Evolutionary conservation across 495 filamentous ascomycete genomes (phyloP), one percentile per base, ranked within the genome.

Genomic region (Daldinia loculata): DNA sequence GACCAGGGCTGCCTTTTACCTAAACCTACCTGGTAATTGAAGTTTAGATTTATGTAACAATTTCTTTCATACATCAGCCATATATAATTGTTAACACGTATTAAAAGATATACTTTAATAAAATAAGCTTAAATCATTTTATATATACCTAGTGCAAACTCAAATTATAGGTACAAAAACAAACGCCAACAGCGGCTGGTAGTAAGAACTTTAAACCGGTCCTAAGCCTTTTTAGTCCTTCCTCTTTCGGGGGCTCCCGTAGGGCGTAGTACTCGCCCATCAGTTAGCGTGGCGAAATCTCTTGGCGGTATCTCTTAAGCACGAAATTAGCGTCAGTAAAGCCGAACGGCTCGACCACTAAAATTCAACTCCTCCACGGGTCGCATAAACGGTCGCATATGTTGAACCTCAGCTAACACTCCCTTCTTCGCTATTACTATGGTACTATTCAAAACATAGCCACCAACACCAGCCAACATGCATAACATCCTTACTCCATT

Each of bases 311-410:
- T 39, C 56, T 39, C 29, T 53, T 53, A 53, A 30, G 51, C 51
- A 30, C 29, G 29, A 62, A 30, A 24, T 26, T 38, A 48, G 43
- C 30, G 55, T 57, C 6, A 14, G n/a, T 3, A 15, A 53, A 53
- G 24, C 24, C 24, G 26, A 53, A 30, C 5, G 27, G 27, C 2
- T 53, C 38, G 24, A 26, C 14, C 30, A 29, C n/a, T 29, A 19
- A 26, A 41, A n/a, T 55, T 17, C 52, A n/a, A 56, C n/a, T 56
- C 29, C 12, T 36, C 32, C 30, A 50, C 17, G 64, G 69, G 69
- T 12, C 39, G 69, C 69, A 67, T 53, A 61, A 72, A 8, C 34
- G 69, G 69, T 51, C 56, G 69, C 64, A 63, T 61, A 8, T 64
- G 64, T 61, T 68, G 39, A 63, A 63, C 58, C 51, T 58, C 58